Evolutionary conservation across 148 eudicot genomes (phyloP).

Genomic region (Simmondsia chinensis): DNA sequence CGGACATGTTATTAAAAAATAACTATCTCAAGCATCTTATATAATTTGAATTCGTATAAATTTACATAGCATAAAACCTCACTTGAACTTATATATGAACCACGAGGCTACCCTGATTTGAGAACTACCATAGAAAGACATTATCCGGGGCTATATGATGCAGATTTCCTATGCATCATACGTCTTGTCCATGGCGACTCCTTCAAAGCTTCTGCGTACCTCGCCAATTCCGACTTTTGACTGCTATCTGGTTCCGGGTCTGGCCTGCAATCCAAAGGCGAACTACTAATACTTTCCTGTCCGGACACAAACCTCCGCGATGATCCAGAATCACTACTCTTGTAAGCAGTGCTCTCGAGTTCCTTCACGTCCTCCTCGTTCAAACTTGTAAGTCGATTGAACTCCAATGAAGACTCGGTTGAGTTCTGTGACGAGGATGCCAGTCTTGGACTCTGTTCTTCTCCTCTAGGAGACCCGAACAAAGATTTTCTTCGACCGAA

Average conservation of each 20-base stretch:
- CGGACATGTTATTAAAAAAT: no score
- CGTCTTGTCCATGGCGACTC: conserved; percentile 28
- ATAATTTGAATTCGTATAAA: no score
- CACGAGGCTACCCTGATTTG: no score
- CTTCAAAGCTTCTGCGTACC: conserved; percentile 61
- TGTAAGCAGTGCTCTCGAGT: conserved; percentile 9
- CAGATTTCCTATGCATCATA: conserved; percentile 36
- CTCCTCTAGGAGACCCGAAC: no score
- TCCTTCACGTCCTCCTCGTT: conserved; percentile 19
- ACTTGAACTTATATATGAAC: no score
- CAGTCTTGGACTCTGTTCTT: no score
- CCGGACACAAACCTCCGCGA: conserved; percentile 14
- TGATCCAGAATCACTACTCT: conserved; percentile 11
- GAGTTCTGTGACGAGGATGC: no score
- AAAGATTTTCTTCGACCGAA: no score
- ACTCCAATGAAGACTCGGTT: no score
- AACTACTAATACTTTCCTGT: conserved; percentile 9
- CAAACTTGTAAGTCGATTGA: conserved; percentile 23
- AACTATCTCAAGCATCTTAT: no score
- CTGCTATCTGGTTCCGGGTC: conserved; percentile 11
- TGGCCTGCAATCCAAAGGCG: conserved; percentile 13
- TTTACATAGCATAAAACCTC: no score
- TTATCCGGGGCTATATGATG: conserved; percentile 19
- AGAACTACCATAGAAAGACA: no score
- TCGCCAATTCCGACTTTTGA: conserved; percentile 39